These are phyloP conservation scores for Kluyveromyces lactis DNA, from an alignment of 805 yeast genomes.

Conservation along the genomic window DNA sequence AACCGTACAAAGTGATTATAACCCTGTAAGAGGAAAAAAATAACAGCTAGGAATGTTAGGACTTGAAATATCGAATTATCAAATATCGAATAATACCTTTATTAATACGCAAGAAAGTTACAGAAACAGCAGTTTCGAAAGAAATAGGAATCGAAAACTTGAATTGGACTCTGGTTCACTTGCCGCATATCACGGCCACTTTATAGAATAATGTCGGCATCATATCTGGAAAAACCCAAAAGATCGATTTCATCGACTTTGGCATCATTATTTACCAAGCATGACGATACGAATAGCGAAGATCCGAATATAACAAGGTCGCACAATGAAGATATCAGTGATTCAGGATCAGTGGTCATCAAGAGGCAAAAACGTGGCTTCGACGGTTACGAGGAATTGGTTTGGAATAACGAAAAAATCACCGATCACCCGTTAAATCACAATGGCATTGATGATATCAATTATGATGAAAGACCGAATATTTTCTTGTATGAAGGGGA, in stretches of 20 bases:
- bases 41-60: too few species aligned
- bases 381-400: background rate
- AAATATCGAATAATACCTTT: too few species aligned
- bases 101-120: too few species aligned
- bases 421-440: background rate
- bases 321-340: background rate
- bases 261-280: constrained; percentile 16
- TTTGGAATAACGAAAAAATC: background rate
- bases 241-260: constrained; percentile 25
- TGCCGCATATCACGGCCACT: too few species aligned
- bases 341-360: constrained; percentile 3
- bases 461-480: constrained; percentile 3
- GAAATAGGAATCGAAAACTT: too few species aligned
- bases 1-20: too few species aligned
- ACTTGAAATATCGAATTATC: too few species aligned
- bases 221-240: constrained; percentile 7
- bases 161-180: too few species aligned
- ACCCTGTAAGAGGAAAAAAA: too few species aligned
- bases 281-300: background rate
- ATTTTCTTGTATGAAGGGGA: constrained; percentile 12
- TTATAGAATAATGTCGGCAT: background rate
- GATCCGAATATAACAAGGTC: background rate
- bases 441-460: background rate
- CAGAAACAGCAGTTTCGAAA: too few species aligned
- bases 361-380: background rate